Percentiles rank a stretch among this genome's conserved stretches.
These are phyloP conservation scores for Fusarium citri DNA, from an alignment of 2,329 filamentous ascomycete genomes.

Conservation along the genomic window DNA sequence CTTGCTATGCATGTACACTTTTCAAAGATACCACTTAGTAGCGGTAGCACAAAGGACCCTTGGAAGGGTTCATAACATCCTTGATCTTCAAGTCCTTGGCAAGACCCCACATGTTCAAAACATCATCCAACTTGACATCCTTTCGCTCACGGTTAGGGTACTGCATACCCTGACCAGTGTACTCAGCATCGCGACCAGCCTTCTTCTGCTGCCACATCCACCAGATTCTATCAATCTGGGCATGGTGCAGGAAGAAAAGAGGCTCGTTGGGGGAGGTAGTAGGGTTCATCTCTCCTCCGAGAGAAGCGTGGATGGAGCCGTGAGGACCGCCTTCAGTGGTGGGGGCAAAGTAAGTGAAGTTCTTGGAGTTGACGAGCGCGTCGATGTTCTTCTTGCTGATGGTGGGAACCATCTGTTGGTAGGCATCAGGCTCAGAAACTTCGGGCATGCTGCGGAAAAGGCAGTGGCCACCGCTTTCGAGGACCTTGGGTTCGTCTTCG, in stretches of 20 bases:
- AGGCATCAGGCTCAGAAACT: background rate
- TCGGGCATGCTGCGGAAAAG: constrained; percentile 3
- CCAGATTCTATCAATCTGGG: constrained; percentile 15
- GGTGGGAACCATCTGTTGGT: background rate
- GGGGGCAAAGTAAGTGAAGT: background rate
- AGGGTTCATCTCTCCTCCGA: constrained; percentile 17
- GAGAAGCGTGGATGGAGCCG: constrained; percentile 1
- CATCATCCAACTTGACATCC: constrained; percentile 1
- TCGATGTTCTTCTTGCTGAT: background rate
- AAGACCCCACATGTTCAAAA: background rate
- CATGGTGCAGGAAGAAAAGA: constrained; percentile 20
- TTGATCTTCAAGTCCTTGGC: constrained; percentile 1
- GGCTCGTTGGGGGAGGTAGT: constrained; percentile 19
- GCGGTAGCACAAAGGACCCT: background rate
- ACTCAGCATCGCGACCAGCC: background rate
- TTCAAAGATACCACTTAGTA: background rate
- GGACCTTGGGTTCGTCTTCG: background rate
- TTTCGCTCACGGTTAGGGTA: background rate
- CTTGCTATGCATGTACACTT: background rate
- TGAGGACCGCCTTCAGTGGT: constrained; percentile 5
- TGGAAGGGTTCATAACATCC: constrained; percentile 13
- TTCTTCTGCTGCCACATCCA: constrained; percentile 17
- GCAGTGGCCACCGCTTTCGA: background rate
- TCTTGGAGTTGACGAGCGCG: background rate
- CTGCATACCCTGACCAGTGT: background rate